Conservation (phyloP, 1,284 basidiomycete genomes). For the Trichosporon coremiiforme region DNA sequence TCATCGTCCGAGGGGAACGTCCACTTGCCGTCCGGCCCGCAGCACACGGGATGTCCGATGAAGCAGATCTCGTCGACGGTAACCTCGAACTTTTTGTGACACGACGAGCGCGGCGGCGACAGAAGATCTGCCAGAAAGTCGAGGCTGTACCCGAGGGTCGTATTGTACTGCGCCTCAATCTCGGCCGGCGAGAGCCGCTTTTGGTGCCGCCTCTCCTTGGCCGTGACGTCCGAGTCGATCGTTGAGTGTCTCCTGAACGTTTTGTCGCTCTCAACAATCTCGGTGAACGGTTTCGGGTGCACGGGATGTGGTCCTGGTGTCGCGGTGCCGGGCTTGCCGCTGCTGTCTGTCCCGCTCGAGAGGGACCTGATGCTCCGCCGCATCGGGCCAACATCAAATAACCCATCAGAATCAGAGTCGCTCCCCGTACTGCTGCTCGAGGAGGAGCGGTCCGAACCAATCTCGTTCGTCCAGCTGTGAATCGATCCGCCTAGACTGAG, state of each 20-base stretch:
- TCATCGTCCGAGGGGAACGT: slow-evolving; percentile 40
- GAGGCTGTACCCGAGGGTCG: slow-evolving; percentile 71
- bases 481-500: neutral
- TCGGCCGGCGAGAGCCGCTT: neutral
- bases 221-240: slow-evolving; percentile 23
- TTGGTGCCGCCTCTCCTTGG: slow-evolving; percentile 13
- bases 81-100: slow-evolving; percentile 93
- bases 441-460: neutral
- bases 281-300: slow-evolving; percentile 20
- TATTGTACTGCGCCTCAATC: slow-evolving; percentile 46
- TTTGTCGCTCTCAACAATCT: slow-evolving; percentile 27
- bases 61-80: slow-evolving; percentile 91
- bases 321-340: neutral
- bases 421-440: slow-evolving; percentile 17
- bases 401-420: slow-evolving; percentile 33
- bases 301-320: neutral
- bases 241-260: slow-evolving; percentile 17
- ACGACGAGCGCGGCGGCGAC: slow-evolving; percentile 75
- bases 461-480: neutral
- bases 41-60: slow-evolving; percentile 89
- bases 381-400: slow-evolving; percentile 24
- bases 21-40: slow-evolving; percentile 73
- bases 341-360: slow-evolving; percentile 15
- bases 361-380: slow-evolving; percentile 18
- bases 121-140: slow-evolving; percentile 80